Conservation (phyloP, 768 basidiomycete species). For the Agaricus blazei region DNA sequence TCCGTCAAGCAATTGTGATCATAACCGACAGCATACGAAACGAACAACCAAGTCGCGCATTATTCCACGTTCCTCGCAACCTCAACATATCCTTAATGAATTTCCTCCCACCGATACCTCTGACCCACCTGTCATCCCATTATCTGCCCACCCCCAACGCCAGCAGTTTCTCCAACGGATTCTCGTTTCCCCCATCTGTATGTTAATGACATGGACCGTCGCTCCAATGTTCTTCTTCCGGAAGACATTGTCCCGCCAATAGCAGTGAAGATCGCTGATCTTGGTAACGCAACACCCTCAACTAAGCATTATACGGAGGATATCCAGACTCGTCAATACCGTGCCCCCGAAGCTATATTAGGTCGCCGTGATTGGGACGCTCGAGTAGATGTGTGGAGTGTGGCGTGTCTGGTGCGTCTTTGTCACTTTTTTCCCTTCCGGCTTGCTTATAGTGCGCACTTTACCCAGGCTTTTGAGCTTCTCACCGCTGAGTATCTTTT, state of each 20-base stretch:
- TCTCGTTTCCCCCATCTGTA: slow-evolving; percentile 12
- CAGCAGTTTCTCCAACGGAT: slow-evolving; percentile 23
- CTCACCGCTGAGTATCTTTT: slow-evolving; percentile 90
- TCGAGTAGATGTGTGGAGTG: slow-evolving; percentile 86
- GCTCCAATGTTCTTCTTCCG: slow-evolving; percentile 1
- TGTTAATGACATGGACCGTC: slow-evolving; percentile 3
- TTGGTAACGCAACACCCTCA: slow-evolving; percentile 93
- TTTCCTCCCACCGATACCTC: slow-evolving; percentile 12
- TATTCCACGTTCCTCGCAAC: slow-evolving; percentile 14
- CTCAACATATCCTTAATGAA: slow-evolving; percentile 12
- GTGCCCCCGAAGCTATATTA: slow-evolving; percentile 90
- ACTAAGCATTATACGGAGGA: slow-evolving; percentile 89
- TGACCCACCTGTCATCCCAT: slow-evolving; percentile 21
- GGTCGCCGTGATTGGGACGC: slow-evolving; percentile 84
- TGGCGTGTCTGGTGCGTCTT: slow-evolving; percentile 74
- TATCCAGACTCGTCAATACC: slow-evolving; percentile 95
- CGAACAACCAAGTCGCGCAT: slow-evolving; percentile 13
- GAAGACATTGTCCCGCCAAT: slow-evolving; percentile 40
- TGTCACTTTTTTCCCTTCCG: neutral
- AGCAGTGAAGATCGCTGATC: slow-evolving; percentile 88
- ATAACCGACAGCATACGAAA: slow-evolving; percentile 1
- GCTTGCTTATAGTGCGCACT: neutral
- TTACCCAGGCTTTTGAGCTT: slow-evolving; percentile 71
- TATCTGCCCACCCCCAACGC: slow-evolving; percentile 31
- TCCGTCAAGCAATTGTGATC: slow-evolving; percentile 20